Conservation (phyloP, 495 filamentous ascomycete species). For the Penicillium ucsense region DNA sequence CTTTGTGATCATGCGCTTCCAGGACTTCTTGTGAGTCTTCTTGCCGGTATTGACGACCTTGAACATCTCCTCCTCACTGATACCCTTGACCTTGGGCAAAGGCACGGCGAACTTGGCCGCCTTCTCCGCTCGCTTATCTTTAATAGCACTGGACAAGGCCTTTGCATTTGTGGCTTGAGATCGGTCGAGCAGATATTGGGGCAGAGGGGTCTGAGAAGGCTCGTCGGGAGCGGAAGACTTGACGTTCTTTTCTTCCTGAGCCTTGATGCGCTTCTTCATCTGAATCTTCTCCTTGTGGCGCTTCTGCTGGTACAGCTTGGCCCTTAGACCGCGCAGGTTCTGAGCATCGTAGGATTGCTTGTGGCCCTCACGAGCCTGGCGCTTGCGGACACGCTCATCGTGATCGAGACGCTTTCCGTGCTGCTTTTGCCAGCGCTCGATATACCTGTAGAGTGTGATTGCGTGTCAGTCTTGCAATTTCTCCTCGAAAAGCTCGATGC, state of each 20-base stretch:
- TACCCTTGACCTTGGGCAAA: constrained; percentile 87
- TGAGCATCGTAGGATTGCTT: constrained; percentile 78
- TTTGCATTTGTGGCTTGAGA: constrained; percentile 81
- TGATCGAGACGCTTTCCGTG: constrained; percentile 77
- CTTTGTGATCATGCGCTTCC: constrained; percentile 96
- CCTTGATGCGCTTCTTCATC: constrained; percentile 93
- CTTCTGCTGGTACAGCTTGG: constrained; percentile 92
- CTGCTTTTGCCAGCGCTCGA: constrained; percentile 78
- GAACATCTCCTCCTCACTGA: constrained; percentile 97
- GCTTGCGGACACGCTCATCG: constrained; percentile 86
- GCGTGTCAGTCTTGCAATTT: constrained; percentile 1
- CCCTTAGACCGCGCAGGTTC: constrained; percentile 80
- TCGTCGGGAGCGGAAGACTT: constrained; percentile 74
- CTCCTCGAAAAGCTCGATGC: constrained; percentile 1
- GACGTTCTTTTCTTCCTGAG: constrained; percentile 90
- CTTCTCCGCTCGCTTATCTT: constrained; percentile 84
- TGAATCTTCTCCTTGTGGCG: constrained; percentile 96
- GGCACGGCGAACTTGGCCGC: constrained; percentile 94
- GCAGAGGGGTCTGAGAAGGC: constrained; percentile 64
- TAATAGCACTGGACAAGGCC: constrained; percentile 72
- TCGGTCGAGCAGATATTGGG: constrained; percentile 84
- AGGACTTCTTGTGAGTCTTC: constrained; percentile 66
- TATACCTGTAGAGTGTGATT: constrained; percentile 46
- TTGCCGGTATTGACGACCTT: constrained; percentile 94
- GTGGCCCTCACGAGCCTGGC: constrained; percentile 76